These are phyloP conservation scores for Crithidia mellificae DNA, from an alignment of 208 protist genomes.

Conservation along the genomic window DNA sequence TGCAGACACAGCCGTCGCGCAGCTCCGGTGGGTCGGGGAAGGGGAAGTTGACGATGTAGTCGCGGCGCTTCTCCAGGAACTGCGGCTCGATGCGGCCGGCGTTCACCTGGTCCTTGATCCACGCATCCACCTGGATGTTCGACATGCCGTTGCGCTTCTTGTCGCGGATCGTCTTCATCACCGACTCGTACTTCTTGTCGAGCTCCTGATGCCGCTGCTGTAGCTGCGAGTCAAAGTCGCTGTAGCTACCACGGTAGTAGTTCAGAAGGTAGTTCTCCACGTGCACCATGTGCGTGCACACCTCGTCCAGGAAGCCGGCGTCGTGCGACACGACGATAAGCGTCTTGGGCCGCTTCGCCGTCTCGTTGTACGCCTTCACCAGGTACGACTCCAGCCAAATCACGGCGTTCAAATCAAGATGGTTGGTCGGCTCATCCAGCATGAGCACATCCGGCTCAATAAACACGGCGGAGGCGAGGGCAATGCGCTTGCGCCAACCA, in stretches of 20 bases:
- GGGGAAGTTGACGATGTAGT: constrained; percentile 91
- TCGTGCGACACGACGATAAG: constrained; percentile 97
- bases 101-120: constrained; percentile 78
- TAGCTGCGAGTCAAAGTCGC: constrained; percentile 73
- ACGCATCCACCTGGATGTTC: constrained; percentile 81
- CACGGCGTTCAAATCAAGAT: constrained; percentile 95
- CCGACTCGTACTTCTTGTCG: constrained; percentile 82
- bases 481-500: constrained; percentile 94
- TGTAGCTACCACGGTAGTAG: constrained; percentile 87
- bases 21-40: constrained; percentile 78
- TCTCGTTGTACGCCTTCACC: constrained; percentile 74
- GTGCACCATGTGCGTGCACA: constrained; percentile 95
- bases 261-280: constrained; percentile 89
- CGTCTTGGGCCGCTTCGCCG: constrained; percentile 80
- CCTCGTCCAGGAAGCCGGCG: constrained; percentile 94
- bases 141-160: constrained; percentile 91
- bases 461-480: constrained; percentile 94
- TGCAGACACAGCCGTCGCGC: constrained; percentile 81
- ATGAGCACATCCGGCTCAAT: constrained; percentile 95
- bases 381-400: constrained; percentile 96
- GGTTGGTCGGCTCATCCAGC: constrained; percentile 98
- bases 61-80: constrained; percentile 82
- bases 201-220: constrained; percentile 76
- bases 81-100: constrained; percentile 58
- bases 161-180: constrained; percentile 80